Conservation (phyloP, 1,284 basidiomycete genomes). For the Leccinum griseonigrum region DNA sequence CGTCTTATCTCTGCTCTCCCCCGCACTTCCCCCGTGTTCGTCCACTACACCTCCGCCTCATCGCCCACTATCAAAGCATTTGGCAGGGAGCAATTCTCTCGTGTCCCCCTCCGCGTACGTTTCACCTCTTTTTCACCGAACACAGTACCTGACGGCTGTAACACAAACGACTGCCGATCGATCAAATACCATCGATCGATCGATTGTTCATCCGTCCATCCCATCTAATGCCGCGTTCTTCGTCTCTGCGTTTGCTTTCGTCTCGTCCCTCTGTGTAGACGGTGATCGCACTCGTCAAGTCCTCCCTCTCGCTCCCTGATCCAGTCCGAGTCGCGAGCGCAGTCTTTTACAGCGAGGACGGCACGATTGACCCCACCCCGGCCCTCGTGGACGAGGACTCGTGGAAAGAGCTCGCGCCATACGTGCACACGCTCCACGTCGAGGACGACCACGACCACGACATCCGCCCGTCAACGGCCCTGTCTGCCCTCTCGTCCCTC, state of each 20-base stretch:
- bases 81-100: conserved; percentile 31
- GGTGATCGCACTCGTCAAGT: conserved; percentile 27
- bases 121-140: not conserved
- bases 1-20: conserved; percentile 31
- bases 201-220: not conserved
- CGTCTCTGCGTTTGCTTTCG: not conserved
- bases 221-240: not conserved
- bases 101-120: conserved; percentile 32
- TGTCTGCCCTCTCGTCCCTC: conserved; percentile 11
- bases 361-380: conserved; percentile 23
- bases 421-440: conserved; percentile 32
- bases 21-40: conserved; percentile 27
- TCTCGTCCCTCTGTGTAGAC: conserved; percentile 13
- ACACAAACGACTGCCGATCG: not conserved
- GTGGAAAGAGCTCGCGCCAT: conserved; percentile 32
- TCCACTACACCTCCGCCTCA: conserved; percentile 21
- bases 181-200: not conserved
- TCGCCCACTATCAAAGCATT: conserved; percentile 28
- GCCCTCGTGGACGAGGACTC: conserved; percentile 31
- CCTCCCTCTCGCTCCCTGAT: conserved; percentile 24
- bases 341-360: conserved; percentile 30
- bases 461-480: conserved; percentile 10
- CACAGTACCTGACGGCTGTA: not conserved
- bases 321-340: conserved; percentile 22
- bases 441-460: conserved; percentile 25